Evolutionary conservation across 441 rosid species (phyloP).

Genomic region (Metrosideros polymorpha): DNA sequence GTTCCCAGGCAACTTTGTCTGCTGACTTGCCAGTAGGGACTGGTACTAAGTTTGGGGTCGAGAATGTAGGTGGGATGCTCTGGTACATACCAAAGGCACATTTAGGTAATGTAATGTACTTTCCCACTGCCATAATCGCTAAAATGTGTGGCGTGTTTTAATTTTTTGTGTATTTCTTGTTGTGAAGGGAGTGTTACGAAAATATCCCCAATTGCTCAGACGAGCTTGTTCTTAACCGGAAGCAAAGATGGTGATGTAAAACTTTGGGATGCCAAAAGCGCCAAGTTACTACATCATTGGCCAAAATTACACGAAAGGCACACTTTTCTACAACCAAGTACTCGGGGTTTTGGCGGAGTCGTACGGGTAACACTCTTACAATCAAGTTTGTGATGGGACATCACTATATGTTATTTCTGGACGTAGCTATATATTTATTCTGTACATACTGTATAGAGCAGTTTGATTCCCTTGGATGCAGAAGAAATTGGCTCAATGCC

Average conservation of each 20-base stretch:
- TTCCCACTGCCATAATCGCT: not conserved
- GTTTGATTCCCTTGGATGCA: not conserved
- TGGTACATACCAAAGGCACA: constrained; percentile 99
- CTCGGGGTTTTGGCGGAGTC: constrained; percentile 91
- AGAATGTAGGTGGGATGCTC: constrained; percentile 77
- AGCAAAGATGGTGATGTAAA: constrained; percentile 97
- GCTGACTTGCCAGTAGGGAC: constrained; percentile 17
- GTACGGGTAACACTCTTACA: constrained; percentile 50
- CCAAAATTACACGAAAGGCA: constrained; percentile 87
- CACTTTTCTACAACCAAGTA: constrained; percentile 74
- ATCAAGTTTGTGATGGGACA: not conserved
- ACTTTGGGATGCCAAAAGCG: constrained; percentile 95
- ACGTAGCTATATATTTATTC: not conserved
- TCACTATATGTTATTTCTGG: not conserved
- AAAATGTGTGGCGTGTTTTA: not conserved
- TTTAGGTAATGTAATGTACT: constrained; percentile 39
- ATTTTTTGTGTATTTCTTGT: constrained; percentile 4
- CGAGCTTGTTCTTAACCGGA: constrained; percentile 91
- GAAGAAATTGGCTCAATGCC: not conserved
- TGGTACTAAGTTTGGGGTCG: constrained; percentile 34
- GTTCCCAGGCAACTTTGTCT: constrained; percentile 24
- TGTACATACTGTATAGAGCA: not conserved
- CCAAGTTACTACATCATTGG: constrained; percentile 77
- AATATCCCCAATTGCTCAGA: constrained; percentile 65
- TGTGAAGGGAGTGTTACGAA: constrained; percentile 78